Evolutionary conservation across 2,329 filamentous ascomycete species (phyloP).

Genomic region (Monosporascus sp.): DNA sequence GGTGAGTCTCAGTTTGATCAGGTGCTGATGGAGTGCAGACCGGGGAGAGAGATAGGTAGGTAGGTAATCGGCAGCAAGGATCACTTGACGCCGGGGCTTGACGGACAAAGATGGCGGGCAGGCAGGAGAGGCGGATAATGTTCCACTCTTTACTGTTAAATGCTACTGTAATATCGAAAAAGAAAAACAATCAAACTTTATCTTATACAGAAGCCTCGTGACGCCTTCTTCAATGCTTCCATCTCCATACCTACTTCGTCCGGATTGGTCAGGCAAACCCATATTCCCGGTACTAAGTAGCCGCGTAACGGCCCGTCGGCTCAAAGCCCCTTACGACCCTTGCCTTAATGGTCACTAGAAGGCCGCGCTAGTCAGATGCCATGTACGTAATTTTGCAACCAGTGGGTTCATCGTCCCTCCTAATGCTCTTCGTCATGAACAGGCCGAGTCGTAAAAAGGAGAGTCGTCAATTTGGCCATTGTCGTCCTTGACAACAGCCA

Average conservation of each 20-base stretch:
- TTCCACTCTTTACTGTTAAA: not conserved
- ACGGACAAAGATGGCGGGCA: not conserved
- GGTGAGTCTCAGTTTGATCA: too few species aligned
- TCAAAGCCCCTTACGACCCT: too few species aligned
- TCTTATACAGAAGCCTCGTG: not conserved
- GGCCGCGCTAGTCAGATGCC: too few species aligned
- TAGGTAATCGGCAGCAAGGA: too few species aligned
- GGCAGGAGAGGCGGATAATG: too few species aligned
- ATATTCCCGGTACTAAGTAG: not conserved
- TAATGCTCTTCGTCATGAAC: too few species aligned
- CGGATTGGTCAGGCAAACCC: not conserved
- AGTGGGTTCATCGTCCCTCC: too few species aligned
- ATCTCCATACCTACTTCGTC: not conserved
- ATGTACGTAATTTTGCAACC: too few species aligned
- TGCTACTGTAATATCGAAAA: not conserved
- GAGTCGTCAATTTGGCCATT: not conserved
- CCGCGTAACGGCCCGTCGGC: too few species aligned
- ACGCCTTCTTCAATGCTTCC: not conserved
- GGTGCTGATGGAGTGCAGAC: too few species aligned
- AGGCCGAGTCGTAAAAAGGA: not conserved
- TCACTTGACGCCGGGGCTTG: constrained; percentile 9
- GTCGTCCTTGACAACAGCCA: not conserved
- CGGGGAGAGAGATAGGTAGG: too few species aligned
- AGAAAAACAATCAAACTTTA: not conserved
- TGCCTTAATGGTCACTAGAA: too few species aligned